These are phyloP conservation scores for Ustanciosporium gigantosporum DNA, from an alignment of 1,284 basidiomycete species.

Conservation along the genomic window DNA sequence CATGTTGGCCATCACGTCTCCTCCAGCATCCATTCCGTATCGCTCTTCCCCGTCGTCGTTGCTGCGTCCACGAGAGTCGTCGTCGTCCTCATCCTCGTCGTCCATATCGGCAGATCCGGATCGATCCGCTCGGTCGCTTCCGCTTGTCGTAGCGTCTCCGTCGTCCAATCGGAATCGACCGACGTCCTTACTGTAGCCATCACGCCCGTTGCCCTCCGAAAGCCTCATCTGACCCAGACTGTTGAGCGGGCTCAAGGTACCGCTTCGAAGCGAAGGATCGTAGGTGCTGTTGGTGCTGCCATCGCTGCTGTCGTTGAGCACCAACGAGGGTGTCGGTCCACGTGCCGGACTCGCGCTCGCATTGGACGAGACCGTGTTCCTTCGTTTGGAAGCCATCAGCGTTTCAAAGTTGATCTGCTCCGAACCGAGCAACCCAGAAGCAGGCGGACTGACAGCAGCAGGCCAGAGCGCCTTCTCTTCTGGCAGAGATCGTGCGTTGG, in stretches of 20 bases:
- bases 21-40: slow-evolving; percentile 53
- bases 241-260: slow-evolving; percentile 37
- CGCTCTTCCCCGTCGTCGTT: slow-evolving; percentile 52
- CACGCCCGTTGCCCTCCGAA: slow-evolving; percentile 4
- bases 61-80: neutral
- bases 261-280: slow-evolving; percentile 31
- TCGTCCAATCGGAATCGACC: slow-evolving; percentile 28
- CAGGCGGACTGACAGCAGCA: slow-evolving; percentile 64
- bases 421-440: slow-evolving; percentile 62
- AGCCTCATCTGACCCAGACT: slow-evolving; percentile 36
- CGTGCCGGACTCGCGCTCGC: slow-evolving; percentile 32
- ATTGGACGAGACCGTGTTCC: slow-evolving; percentile 34
- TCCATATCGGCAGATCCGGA: slow-evolving; percentile 46
- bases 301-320: slow-evolving; percentile 42
- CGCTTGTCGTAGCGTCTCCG: slow-evolving; percentile 22
- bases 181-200: slow-evolving; percentile 8
- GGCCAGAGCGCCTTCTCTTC: slow-evolving; percentile 82
- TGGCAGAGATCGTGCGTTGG: slow-evolving; percentile 74
- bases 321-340: slow-evolving; percentile 23
- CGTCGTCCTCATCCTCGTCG: slow-evolving; percentile 56
- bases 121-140: slow-evolving; percentile 31
- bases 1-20: slow-evolving; percentile 58
- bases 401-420: slow-evolving; percentile 61
- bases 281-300: slow-evolving; percentile 37
- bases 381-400: slow-evolving; percentile 54